These are phyloP conservation scores for Astrocystis sublimbata DNA, from an alignment of 495 filamentous ascomycete species.

Conservation along the genomic window DNA sequence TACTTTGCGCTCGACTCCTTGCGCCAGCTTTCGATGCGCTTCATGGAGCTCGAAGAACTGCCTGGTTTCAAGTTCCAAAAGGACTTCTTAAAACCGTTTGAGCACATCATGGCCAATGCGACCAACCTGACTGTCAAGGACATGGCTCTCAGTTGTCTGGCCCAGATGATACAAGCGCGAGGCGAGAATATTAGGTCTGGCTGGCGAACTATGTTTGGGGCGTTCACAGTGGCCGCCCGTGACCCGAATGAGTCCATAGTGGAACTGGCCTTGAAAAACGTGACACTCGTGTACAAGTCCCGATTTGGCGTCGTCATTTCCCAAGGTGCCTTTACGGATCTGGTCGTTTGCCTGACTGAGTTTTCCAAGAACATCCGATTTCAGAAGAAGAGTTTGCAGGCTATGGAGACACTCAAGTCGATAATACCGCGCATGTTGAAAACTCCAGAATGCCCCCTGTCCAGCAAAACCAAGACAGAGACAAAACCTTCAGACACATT, in stretches of 20 bases:
- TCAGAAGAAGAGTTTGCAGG: conserved; percentile 95
- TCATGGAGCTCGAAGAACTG: conserved; percentile 97
- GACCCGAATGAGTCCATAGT: conserved; percentile 96
- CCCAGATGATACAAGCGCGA: conserved; percentile 97
- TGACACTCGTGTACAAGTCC: conserved; percentile 97
- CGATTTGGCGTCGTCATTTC: conserved; percentile 94
- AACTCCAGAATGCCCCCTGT: conserved; percentile 90
- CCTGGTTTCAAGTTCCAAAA: conserved; percentile 99
- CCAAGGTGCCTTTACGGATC: conserved; percentile 93
- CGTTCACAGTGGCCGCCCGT: conserved; percentile 91
- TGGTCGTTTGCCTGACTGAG: conserved; percentile 93
- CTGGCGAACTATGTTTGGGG: conserved; percentile 99
- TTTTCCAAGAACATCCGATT: conserved; percentile 98
- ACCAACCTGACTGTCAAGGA: conserved; percentile 90
- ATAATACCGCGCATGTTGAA: conserved; percentile 92
- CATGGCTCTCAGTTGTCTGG: conserved; percentile 94
- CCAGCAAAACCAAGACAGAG: conserved; percentile 26
- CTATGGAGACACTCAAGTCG: conserved; percentile 90
- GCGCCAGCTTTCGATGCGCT: conserved; percentile 94
- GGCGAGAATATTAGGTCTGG: conserved; percentile 96
- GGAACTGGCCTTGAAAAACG: conserved; percentile 93
- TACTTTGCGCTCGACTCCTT: conserved; percentile 96
- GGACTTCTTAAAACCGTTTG: conserved; percentile 97
- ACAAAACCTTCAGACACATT: conserved; percentile 34
- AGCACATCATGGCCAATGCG: conserved; percentile 94